phyloP scores from a whole-genome alignment of 108 stramenopile genomes.

The Nitzschia putrida region DNA sequence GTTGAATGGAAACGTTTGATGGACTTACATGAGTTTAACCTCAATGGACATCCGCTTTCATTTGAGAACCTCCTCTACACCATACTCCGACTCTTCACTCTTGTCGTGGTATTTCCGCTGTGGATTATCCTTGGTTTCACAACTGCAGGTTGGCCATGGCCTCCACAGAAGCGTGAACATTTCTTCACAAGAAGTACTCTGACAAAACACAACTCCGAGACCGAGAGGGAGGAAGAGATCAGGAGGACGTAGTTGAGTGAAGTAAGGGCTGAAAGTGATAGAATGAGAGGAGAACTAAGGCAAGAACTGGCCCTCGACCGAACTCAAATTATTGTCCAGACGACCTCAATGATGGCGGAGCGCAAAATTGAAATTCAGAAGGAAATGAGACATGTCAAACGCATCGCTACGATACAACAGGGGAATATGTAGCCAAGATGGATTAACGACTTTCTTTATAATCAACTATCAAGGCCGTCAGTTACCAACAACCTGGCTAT shows the following conservation, averaged over 20 bases:
- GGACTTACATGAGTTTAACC: conserved; percentile 61
- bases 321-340: conserved; percentile 51
- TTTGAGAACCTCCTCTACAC: conserved; percentile 43
- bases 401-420: conserved; percentile 55
- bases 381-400: conserved; percentile 68
- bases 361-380: conserved; percentile 56
- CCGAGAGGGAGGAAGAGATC: conserved; percentile 47
- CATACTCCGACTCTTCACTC: conserved; percentile 45
- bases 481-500: conserved; percentile 51
- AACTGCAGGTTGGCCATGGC: conserved; percentile 78
- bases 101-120: conserved; percentile 49
- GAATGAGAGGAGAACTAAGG: conserved; percentile 29
- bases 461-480: conserved; percentile 38
- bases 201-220: conserved; percentile 49
- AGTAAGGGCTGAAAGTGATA: conserved; percentile 28
- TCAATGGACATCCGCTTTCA: conserved; percentile 42
- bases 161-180: conserved; percentile 70
- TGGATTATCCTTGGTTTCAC: conserved; percentile 70
- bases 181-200: conserved; percentile 50
- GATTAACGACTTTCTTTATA: not conserved
- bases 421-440: not conserved
- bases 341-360: conserved; percentile 50
- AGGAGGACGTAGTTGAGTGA: conserved; percentile 52
- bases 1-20: conserved; percentile 48
- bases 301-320: conserved; percentile 48